phyloP scores from a whole-genome alignment of 441 rosid species.

The Omphalea diandra region DNA sequence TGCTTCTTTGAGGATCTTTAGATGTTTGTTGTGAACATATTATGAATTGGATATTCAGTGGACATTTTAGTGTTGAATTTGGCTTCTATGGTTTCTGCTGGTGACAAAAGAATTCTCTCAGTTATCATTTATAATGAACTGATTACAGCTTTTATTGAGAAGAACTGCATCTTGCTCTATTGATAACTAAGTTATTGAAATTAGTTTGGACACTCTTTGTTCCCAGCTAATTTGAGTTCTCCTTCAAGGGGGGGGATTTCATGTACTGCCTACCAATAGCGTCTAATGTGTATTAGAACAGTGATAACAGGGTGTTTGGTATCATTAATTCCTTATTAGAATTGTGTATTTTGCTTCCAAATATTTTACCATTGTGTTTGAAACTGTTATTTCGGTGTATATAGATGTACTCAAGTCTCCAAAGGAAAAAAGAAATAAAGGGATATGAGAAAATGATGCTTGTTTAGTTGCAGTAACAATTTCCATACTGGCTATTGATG shows the following conservation, averaged over 20 bases:
- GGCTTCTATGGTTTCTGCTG: background rate
- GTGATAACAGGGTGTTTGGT: background rate
- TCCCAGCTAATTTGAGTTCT: background rate
- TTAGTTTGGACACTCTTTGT: background rate
- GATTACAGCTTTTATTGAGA: too few relatives aligned
- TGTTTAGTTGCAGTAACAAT: background rate
- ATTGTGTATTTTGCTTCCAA: background rate
- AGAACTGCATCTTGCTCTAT: background rate
- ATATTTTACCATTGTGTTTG: background rate
- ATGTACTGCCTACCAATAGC: background rate
- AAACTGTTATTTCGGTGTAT: background rate
- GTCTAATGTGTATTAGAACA: background rate
- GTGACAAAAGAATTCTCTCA: background rate
- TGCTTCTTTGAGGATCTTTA: background rate
- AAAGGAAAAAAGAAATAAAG: background rate
- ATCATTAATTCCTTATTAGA: background rate
- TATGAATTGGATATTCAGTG: background rate
- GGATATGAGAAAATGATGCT: background rate
- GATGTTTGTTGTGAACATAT: background rate
- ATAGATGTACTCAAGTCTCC: background rate
- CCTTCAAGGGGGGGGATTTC: background rate
- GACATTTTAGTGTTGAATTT: background rate
- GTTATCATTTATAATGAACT: background rate
- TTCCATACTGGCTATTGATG: background rate
- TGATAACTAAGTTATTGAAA: background rate